These are phyloP conservation scores for Chaetomiaceae sp. DNA, from an alignment of 2,329 filamentous ascomycete species.

Conservation along the genomic window DNA sequence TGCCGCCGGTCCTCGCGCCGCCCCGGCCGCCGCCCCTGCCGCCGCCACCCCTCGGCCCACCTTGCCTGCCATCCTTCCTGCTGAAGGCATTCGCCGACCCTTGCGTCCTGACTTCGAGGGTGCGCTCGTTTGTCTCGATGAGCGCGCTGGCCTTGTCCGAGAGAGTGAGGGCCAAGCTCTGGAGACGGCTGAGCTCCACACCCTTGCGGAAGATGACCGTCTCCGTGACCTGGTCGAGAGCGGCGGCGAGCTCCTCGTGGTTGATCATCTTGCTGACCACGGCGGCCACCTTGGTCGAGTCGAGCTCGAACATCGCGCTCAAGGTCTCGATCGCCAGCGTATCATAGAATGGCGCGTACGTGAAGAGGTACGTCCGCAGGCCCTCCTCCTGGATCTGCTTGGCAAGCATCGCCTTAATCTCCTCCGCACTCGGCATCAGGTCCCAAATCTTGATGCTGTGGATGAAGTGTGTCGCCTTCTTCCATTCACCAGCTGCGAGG, in stretches of 20 bases:
- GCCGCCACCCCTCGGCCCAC: conserved; percentile 59
- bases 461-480: conserved; percentile 89
- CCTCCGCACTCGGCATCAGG: conserved; percentile 83
- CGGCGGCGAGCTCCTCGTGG: conserved; percentile 93
- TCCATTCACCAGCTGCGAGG: conserved; percentile 95
- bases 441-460: conserved; percentile 99
- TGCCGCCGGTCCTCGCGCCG: conserved; percentile 52
- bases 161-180: conserved; percentile 88
- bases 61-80: conserved; percentile 74
- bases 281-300: conserved; percentile 83
- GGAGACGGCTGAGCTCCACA: conserved; percentile 91
- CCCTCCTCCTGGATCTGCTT: conserved; percentile 99
- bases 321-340: conserved; percentile 83
- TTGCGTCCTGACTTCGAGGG: conserved; percentile 92
- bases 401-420: conserved; percentile 95
- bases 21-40: conserved; percentile 57
- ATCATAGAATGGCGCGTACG: conserved; percentile 98
- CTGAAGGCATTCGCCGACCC: conserved; percentile 94
- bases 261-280: conserved; percentile 99
- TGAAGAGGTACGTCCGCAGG: conserved; percentile 96
- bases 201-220: conserved; percentile 99
- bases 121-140: conserved; percentile 96
- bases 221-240: conserved; percentile 93
- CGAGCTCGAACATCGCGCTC: conserved; percentile 90
- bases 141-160: conserved; percentile 94